Evolutionary conservation across 768 basidiomycete genomes (phyloP), one percentile per base, ranked within the genome.

Genomic region (Dendrothele bispora): DNA sequence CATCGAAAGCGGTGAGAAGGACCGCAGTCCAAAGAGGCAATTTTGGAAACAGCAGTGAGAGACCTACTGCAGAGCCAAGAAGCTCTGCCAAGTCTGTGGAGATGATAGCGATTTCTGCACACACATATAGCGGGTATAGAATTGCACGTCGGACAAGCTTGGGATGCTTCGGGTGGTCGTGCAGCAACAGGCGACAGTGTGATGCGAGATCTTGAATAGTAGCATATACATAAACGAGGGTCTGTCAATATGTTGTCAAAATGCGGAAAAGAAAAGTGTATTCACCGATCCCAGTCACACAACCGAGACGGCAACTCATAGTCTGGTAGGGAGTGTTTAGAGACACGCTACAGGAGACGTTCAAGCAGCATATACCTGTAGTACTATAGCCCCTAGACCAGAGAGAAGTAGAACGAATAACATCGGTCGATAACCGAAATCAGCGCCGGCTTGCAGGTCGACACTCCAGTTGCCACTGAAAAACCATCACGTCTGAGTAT

Each of bases 381-480:
- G 71, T 37, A 86, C 71, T 10, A 85, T 81, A 8, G 85, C 87
- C 39, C 83, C 76, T 3, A 88, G 45, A 12, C 86, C 86, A 8
- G 88, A 67, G 52, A 66, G 55, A 30, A 90, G 59, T 5, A 91
- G 71, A 38, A 91, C 78, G 39, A 84, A 72, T 57, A 88, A 84
- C 46, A 91, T 74, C 2, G 87, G 71, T 47, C 78, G 77, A 63
- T 90, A 90, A 12, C 88, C 87, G 56, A 75, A 88, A 29, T 75
- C 62, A n/a, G 84, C 82, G 4, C 88, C 88, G 4, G 87, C 88
- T 62, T 86, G 81, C 10, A 90, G 72, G 64, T 91, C 87, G 17
- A 88, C 87, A 20, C 83, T 77, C 88, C 88, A 88, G 57, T 90
- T 91, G 22, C 88, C 86, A 28, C 80, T 81, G 45, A 5, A 32